These are phyloP conservation scores for Stagonosporopsis tanaceti DNA, from an alignment of 2,329 filamentous ascomycete genomes.

Conservation along the genomic window DNA sequence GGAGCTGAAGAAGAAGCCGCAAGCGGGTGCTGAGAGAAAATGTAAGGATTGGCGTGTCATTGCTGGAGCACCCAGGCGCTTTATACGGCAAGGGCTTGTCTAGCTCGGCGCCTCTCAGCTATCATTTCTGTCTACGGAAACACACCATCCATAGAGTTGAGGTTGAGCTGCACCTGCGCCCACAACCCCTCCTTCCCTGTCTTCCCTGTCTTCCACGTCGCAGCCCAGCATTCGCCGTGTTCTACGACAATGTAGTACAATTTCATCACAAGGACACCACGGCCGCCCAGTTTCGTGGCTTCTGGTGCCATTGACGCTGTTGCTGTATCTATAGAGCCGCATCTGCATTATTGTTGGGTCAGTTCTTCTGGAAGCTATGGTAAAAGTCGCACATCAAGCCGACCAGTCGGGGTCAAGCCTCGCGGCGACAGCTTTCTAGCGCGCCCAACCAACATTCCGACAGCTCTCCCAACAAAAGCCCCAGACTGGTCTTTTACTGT, in stretches of 20 bases:
- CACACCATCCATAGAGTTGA: constrained; percentile 4
- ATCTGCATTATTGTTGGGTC: constrained; percentile 42
- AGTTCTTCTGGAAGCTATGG: constrained; percentile 29
- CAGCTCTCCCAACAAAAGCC: constrained; percentile 34
- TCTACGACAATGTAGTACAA: constrained; percentile 2
- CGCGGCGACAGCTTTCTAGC: constrained; percentile 26
- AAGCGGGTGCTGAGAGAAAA: constrained; percentile 13
- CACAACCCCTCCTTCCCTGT: constrained; percentile 21
- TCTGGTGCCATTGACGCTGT: constrained; percentile 1
- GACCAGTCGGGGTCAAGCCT: constrained; percentile 24
- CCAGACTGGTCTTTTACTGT: constrained; percentile 24
- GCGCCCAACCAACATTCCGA: constrained; percentile 24
- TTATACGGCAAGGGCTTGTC: constrained; percentile 22
- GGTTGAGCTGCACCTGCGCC: constrained; percentile 26
- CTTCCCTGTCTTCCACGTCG: constrained; percentile 18
- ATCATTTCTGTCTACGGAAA: constrained; percentile 17
- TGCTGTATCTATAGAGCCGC: constrained; percentile 13
- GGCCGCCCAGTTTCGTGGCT: neutral
- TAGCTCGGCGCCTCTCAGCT: constrained; percentile 24
- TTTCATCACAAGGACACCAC: neutral
- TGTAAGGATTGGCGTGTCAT: constrained; percentile 18
- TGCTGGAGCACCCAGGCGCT: constrained; percentile 18
- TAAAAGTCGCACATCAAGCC: constrained; percentile 27
- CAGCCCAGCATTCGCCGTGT: constrained; percentile 14
- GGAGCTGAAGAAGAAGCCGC: constrained; percentile 16